Base-by-base conservation (phyloP, 1,284 basidiomycete genomes). In the Tilletia horrida region DNA sequence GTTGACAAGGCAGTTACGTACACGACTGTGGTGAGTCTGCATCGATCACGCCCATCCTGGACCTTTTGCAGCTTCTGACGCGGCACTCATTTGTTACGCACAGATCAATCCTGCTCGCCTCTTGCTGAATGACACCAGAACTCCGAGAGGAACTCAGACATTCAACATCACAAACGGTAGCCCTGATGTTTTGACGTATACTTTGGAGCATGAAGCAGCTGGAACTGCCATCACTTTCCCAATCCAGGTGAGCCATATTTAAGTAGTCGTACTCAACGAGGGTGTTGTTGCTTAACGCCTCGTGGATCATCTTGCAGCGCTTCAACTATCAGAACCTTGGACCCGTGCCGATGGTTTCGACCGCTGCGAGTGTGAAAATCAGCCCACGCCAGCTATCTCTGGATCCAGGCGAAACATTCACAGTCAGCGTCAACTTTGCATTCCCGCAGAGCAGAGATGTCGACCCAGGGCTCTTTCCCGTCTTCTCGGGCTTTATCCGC, bases 401-500 rank as follows among this genome's bases (percentile, higher is more conserved):
- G 18, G 64, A 65, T 40, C 40, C 44, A 2, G 47, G 64, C 23
- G 64, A 55, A 25, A 65, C 21, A 14, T 48, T 47, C 25, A 65
- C 64, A 18, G 48, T 65, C 64, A 50, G 25, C 9, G 44, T 65
- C 25, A 55, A 43, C 14, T 35, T 65, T n/a, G 43, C 50, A 6
- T 43, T 55, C 64, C 64, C 64, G 11, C 27, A 29, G 31, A 47
- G 50, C 18, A 25, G 31, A 6, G 31, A 35, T 62, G 43, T 55
- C 50, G 64, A 65, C 23, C 64, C 64, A 18, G 43, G 59, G 7
- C 43, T 48, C 8, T 65, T 65, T 44, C 64, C 64, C 13, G 64
- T 65, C 13, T 61, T 65, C 35, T 65, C 64, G 11, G 64, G 64
- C 11, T 65, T 65, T 47, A n/a, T 65, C 45, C 43, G 50, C 18